Evolutionary conservation across 2,329 filamentous ascomycete species (phyloP), one percentile per base, ranked within the genome.

Genomic region (Anthostomella pinea): DNA sequence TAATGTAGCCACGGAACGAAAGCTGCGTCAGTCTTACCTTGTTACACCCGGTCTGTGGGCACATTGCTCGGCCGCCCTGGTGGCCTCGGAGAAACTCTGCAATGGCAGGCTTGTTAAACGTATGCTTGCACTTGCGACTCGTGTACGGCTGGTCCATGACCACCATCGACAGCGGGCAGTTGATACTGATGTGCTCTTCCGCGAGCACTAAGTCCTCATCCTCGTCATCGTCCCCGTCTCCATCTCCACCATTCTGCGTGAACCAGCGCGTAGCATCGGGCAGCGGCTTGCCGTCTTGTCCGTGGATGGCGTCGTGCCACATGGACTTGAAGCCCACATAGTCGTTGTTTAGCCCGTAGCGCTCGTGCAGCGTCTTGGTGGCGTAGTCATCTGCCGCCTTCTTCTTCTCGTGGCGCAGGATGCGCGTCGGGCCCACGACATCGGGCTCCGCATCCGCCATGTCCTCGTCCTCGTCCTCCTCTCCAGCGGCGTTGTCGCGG

Each of bases 161-260:
- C 33, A 68, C 67, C 46, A 88, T 66, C 0, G 83, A 84, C 14
- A 90, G 59, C 0, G 84, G 83, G 52, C 85, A 90, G 50, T 77
- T 81, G 20, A 83, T 75, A 57, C 77, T 83, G 34, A 81, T 70
- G 4, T 72, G 75, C 44, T 81, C 79, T 31, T 76, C 70, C 18
- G 77, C 73, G 19, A 90, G 73, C 2, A 82, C 73, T 16, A 90
- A 68, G 26, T 90, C 85, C 14, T 85, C 81, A 36, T 84, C 81
- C 11, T 73, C 72, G 5, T 77, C 78, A 2, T 73, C 70, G 3
- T 49, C 62, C 1, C 50, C 62, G 1, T 45, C 50, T 1, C 49
- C 60, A 1, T 38, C 49, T 13, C 49, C 51, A 3, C 70, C 73
- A 22, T 68, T 58, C 13, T 59, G 45, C 29, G 67, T 62, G 48